Conservation (phyloP, 345 rosid genomes). For the Brassica rapa region DNA sequence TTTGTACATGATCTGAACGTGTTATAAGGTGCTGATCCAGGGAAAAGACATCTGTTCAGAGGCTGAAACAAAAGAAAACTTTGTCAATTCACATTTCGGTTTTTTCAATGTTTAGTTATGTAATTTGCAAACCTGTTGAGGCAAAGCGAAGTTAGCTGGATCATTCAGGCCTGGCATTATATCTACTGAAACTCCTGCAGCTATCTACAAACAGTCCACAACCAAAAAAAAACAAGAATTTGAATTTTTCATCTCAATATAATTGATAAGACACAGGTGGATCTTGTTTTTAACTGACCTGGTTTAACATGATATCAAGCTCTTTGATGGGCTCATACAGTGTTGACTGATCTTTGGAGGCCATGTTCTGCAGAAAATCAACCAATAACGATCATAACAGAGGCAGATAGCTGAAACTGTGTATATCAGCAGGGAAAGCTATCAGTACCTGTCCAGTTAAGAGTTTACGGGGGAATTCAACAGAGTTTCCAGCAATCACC, state of each 20-base stretch:
- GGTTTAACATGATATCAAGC: constrained; percentile 80
- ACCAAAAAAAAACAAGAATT: constrained; percentile 9
- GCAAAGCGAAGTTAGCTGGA: constrained; percentile 91
- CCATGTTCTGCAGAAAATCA: constrained; percentile 72
- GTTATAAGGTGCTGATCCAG: constrained; percentile 83
- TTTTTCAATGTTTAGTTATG: neutral
- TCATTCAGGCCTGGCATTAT: constrained; percentile 93
- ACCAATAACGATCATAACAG: constrained; percentile 26
- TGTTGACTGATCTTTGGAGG: constrained; percentile 78
- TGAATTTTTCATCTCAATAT: constrained; percentile 3
- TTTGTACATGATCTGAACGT: constrained; percentile 89
- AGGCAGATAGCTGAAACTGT: neutral
- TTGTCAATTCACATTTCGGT: neutral
- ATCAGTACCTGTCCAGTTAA: constrained; percentile 71
- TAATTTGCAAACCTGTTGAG: constrained; percentile 73
- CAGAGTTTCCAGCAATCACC: constrained; percentile 89
- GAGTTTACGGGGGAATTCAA: constrained; percentile 72
- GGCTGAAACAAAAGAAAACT: constrained; percentile 55
- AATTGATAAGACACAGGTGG: neutral
- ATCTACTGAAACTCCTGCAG: constrained; percentile 87
- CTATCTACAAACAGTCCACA: constrained; percentile 57
- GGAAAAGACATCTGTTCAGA: constrained; percentile 85
- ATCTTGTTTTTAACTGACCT: constrained; percentile 50
- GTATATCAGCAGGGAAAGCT: neutral
- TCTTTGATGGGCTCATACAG: constrained; percentile 79